A percentile compares a stretch with the other conserved stretches of the same genome.
Evolutionary conservation across 164 flowering plant genomes (phyloP).

Genomic region (Umbilicus rupestris): DNA sequence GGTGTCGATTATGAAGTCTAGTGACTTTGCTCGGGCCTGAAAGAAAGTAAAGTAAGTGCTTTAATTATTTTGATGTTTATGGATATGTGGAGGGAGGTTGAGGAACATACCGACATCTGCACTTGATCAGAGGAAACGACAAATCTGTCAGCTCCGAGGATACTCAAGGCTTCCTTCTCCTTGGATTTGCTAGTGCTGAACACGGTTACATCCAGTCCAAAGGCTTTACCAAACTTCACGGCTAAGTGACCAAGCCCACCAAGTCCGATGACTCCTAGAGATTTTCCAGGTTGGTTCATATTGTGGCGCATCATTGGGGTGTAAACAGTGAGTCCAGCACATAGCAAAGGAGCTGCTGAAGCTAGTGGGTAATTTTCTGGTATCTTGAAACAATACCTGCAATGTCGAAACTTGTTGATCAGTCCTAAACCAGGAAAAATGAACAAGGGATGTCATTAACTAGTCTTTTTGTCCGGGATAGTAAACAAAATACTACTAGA

Average conservation of each 20-base stretch:
- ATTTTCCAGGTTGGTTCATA: slow-evolving; percentile 80
- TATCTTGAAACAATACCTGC: slow-evolving; percentile 64
- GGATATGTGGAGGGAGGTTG: neutral
- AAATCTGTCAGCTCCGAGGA: slow-evolving; percentile 66
- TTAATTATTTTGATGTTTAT: neutral
- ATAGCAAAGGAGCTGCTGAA: slow-evolving; percentile 65
- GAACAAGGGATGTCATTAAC: neutral
- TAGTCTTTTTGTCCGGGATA: neutral
- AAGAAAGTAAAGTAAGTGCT: slow-evolving; percentile 8
- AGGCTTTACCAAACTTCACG: slow-evolving; percentile 75
- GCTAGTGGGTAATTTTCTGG: slow-evolving; percentile 55
- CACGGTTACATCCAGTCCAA: slow-evolving; percentile 60
- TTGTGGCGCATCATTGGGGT: slow-evolving; percentile 68
- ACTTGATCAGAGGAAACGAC: slow-evolving; percentile 56
- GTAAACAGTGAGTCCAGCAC: slow-evolving; percentile 82
- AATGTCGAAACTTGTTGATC: neutral
- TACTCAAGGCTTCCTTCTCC: slow-evolving; percentile 55
- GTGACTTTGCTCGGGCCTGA: slow-evolving; percentile 41
- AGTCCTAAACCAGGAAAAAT: neutral
- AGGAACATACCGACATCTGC: slow-evolving; percentile 48
- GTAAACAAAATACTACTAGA: neutral
- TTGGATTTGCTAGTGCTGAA: slow-evolving; percentile 67
- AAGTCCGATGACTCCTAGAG: slow-evolving; percentile 68
- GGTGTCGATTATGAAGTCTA: slow-evolving; percentile 67
- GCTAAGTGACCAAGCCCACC: slow-evolving; percentile 90